A percentile compares a stretch with the other conserved stretches of the same genome.
These are phyloP conservation scores for Hypoxylon crocopeplum DNA, from an alignment of 495 filamentous ascomycete genomes.

Conservation along the genomic window DNA sequence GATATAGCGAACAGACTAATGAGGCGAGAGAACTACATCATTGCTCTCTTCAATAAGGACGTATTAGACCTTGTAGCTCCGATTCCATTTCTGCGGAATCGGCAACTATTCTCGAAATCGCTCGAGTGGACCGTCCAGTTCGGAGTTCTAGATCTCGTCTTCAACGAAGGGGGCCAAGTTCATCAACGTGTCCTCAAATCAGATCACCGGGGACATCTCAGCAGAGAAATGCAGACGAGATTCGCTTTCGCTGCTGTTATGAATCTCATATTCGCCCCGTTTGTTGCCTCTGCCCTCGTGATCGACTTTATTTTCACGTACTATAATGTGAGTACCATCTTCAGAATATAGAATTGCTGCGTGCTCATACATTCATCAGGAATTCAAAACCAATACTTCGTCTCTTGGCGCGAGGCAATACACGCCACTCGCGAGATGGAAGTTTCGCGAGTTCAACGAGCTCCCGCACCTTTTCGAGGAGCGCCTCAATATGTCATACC, in stretches of 20 bases:
- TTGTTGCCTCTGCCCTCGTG: constrained; percentile 80
- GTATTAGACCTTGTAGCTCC: constrained; percentile 86
- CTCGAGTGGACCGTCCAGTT: constrained; percentile 88
- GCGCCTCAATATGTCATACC: constrained; percentile 91
- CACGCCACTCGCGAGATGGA: constrained; percentile 94
- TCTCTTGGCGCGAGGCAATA: constrained; percentile 80
- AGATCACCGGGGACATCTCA: constrained; percentile 77
- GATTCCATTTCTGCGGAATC: constrained; percentile 79
- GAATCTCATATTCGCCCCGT: constrained; percentile 84
- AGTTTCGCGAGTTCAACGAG: constrained; percentile 98
- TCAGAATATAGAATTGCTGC: neutral
- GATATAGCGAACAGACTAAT: constrained; percentile 97
- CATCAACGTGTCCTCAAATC: constrained; percentile 83
- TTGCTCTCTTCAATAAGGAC: constrained; percentile 96
- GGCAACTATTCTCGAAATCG: constrained; percentile 79
- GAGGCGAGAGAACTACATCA: constrained; percentile 95
- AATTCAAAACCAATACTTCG: constrained; percentile 91
- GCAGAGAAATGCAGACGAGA: constrained; percentile 72
- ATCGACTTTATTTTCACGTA: constrained; percentile 91
- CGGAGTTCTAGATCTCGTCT: constrained; percentile 91
- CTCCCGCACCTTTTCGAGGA: constrained; percentile 89
- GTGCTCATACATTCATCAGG: constrained; percentile 51
- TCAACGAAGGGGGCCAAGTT: constrained; percentile 85
- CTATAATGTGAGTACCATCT: constrained; percentile 70
- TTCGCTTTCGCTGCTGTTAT: constrained; percentile 84